Base-by-base conservation (phyloP, 441 rosid genomes). In the Pelargonium myrrhifolium region DNA sequence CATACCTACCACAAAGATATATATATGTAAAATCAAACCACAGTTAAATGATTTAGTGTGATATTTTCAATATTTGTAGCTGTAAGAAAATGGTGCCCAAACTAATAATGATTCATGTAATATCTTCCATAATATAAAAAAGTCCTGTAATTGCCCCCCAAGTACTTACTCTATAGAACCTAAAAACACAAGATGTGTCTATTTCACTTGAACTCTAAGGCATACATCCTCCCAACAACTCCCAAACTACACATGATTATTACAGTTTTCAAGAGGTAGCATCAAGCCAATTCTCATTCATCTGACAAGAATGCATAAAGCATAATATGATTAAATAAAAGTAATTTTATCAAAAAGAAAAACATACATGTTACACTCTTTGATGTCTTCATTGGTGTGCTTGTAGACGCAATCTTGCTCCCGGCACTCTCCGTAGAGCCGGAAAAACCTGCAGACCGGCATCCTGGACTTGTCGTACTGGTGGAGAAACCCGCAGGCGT, bases 361-460 rank as follows among this genome's bases (percentile, higher is more conserved):
- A 53, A 66, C 88, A 67, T 83, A 92, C 98, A 95, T 95, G 81
- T 95, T 92, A 74, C 99, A 92, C 82, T 92, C 99, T 78, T 95
- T 95, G 81, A 90, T 89, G 69, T 95, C 98, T 72, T 92, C 99
- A 69, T 86, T 92, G 56, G 98, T 95, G 71, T 92, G 98, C 78
- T 92, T 95, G 73, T 92, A 95, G 3, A 89, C 96, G 73, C 99
- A 95, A 73, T 95, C 99, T 75, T 92, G 98, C 74, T 95, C 99
- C 18, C 98, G 80, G 75, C 99, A 95, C 88, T 95, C 99, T 5
- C 98, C 98, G 31, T 80, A 89, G 0, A 86, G 76, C 65, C 98
- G 78, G 61, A 95, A 95, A 58, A 92, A 90, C 2, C 99, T 80
- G 80, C 99, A 90, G 63, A 95, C 88, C 0, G 99, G 98, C 98